phyloP scores from a whole-genome alignment of 73 alveolate species.

The Uronychia binucleata region DNA sequence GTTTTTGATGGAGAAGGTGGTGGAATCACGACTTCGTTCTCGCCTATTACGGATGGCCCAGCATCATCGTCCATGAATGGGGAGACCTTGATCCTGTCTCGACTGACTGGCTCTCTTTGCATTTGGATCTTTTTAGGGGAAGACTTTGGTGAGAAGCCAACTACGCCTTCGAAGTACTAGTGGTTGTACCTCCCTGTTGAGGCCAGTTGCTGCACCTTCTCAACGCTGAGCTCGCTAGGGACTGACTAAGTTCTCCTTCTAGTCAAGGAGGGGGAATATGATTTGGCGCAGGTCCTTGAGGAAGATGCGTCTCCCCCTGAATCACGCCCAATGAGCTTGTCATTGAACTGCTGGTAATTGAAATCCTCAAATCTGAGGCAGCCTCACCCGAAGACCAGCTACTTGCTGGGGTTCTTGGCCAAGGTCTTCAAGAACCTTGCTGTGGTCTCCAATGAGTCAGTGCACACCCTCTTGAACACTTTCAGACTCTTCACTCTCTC shows the following conservation, averaged over 20 bases:
- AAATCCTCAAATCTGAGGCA: slow-evolving; percentile 41
- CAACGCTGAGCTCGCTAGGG: not conserved
- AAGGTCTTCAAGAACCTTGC: not conserved
- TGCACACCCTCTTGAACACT: slow-evolving; percentile 13
- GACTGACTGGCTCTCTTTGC: not conserved
- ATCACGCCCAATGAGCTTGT: slow-evolving; percentile 12
- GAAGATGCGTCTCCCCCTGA: not conserved
- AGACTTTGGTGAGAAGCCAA: too few species aligned
- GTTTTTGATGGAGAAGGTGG: too few species aligned
- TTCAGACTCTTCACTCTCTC: slow-evolving; percentile 50
- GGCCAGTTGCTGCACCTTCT: not conserved
- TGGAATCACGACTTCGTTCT: not conserved
- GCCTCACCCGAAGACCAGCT: slow-evolving; percentile 20
- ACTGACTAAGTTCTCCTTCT: not conserved
- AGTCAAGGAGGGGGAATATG: not conserved
- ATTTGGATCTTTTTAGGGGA: too few species aligned
- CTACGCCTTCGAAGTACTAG: slow-evolving; percentile 1
- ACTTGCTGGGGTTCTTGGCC: not conserved
- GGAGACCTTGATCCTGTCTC: not conserved
- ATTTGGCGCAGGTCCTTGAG: not conserved
- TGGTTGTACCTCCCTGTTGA: not conserved
- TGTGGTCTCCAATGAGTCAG: slow-evolving; percentile 4
- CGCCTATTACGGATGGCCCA: too few species aligned
- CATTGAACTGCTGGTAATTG: slow-evolving; percentile 29
- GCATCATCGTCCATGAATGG: too few species aligned